Base-by-base conservation (phyloP, 129 eudicot genomes). In the Saussurea involucrata region DNA sequence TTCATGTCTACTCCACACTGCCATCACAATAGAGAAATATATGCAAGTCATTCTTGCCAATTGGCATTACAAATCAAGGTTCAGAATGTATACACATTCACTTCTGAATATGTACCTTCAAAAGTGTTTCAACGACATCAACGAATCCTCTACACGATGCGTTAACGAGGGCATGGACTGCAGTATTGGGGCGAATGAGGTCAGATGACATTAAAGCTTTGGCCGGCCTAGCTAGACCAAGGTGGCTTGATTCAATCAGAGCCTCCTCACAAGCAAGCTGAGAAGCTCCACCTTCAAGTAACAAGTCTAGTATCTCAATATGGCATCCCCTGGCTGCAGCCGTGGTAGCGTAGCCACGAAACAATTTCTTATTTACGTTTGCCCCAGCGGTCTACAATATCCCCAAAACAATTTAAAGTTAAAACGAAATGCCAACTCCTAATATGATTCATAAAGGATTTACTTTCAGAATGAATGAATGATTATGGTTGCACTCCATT, bases 221-320 rank as follows among this genome's bases (percentile, higher is more conserved):
- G 32, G 86, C 90, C 21, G 79, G 77, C 9, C 64, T 63, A 72
- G 88, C 91, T 66, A 75, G 63, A 70, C 97, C 98, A 66, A 83
- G 72, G 72, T 81, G 85, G 82, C 89, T 85, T 22, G 98, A 92
- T 84, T 93, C 97, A 79, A 93, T 22, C 57, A 93, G 81, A 65
- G 98, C 95, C 79, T 93, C 95, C 80, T 93, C 98, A 75, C 89
- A 90, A 63, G 95, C 96, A 58, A 85, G 71, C 71, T 82, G 95
- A 70, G 86, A 78, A 31, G 92, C 95, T 74, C 98, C 95, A 31
- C 83, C 89, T 32, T 82, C 85, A 21, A 93, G 78, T 46, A 93
- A 76, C 74, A 85, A 85, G 81, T 93, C 88, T 79, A 93, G 78
- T 70, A 90, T 87, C 81, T 85, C 87, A 33, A 87, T 25, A 71